A percentile compares a stretch with the other conserved stretches of the same genome.
These are phyloP conservation scores for Monilinia laxa DNA, from an alignment of 2,329 filamentous ascomycete genomes.

Conservation along the genomic window DNA sequence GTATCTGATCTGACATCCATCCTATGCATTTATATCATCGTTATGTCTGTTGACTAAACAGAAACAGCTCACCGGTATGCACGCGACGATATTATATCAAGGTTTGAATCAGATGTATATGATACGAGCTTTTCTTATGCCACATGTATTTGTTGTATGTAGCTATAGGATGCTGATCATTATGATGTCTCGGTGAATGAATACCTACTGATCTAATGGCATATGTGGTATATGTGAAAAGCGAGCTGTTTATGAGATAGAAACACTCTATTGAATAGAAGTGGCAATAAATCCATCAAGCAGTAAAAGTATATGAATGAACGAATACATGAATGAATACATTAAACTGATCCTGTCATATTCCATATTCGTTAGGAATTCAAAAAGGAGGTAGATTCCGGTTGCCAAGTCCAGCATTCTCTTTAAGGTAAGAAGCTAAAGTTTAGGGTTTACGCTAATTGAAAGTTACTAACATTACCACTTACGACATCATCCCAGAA, in stretches of 20 bases:
- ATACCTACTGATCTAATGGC: neutral
- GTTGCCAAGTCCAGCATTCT: constrained; percentile 8
- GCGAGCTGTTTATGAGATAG: too few relatives aligned
- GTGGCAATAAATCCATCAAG: too few relatives aligned
- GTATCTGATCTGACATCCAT: neutral
- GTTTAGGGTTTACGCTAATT: constrained; percentile 2
- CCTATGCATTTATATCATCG: neutral
- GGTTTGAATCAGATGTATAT: neutral
- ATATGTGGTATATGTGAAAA: neutral
- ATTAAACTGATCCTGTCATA: too few relatives aligned
- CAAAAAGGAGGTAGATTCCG: too few relatives aligned
- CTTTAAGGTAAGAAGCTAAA: neutral
- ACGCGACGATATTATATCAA: neutral
- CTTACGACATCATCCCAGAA: constrained; percentile 8
- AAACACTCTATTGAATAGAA: too few relatives aligned
- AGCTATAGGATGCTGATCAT: neutral
- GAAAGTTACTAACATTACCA: neutral
- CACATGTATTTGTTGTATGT: neutral
- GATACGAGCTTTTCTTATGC: neutral
- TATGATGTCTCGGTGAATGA: too few relatives aligned
- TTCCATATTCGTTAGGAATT: too few relatives aligned
- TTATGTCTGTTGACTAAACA: neutral
- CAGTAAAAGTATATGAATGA: too few relatives aligned
- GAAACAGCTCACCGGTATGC: neutral
- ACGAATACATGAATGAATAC: too few relatives aligned